Conservation (phyloP, 805 yeast genomes). For the Monosporozyma solicola region DNA sequence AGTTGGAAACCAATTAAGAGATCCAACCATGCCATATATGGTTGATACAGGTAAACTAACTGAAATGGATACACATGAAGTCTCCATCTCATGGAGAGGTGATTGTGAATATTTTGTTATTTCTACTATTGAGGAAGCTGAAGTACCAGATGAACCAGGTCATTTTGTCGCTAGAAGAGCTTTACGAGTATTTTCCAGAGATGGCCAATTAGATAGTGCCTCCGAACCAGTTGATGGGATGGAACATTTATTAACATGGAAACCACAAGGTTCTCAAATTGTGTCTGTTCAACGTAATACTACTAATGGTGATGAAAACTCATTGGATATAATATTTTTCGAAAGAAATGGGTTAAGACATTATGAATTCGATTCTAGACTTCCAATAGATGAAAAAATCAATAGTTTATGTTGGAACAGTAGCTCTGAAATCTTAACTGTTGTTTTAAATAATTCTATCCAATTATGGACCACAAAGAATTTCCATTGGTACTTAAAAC, state of each 20-base stretch:
- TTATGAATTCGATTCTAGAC: constrained; percentile 68
- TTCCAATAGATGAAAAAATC: constrained; percentile 44
- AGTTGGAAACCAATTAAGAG: constrained; percentile 61
- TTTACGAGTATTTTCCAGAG: constrained; percentile 71
- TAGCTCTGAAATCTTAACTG: constrained; percentile 68
- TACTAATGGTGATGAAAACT: constrained; percentile 34
- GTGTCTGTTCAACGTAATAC: constrained; percentile 67
- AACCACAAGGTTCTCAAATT: constrained; percentile 81
- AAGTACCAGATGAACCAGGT: constrained; percentile 32
- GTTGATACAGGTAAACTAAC: constrained; percentile 63
- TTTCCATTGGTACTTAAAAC: constrained; percentile 93
- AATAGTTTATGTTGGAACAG: constrained; percentile 65
- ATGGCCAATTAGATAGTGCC: constrained; percentile 69
- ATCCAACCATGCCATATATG: constrained; percentile 77
- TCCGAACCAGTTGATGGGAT: constrained; percentile 84
- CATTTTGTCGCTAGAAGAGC: constrained; percentile 48
- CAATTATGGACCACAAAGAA: constrained; percentile 88
- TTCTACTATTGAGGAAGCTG: constrained; percentile 47
- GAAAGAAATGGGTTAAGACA: constrained; percentile 92
- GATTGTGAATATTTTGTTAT: constrained; percentile 81
- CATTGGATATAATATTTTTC: constrained; percentile 56
- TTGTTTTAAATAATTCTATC: constrained; percentile 52
- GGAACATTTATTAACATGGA: constrained; percentile 72
- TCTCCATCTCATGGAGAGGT: constrained; percentile 83
- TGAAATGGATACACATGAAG: constrained; percentile 40